phyloP scores from a whole-genome alignment of 2,329 filamentous ascomycete species.

The Pseudovirgaria hyperparasitica region DNA sequence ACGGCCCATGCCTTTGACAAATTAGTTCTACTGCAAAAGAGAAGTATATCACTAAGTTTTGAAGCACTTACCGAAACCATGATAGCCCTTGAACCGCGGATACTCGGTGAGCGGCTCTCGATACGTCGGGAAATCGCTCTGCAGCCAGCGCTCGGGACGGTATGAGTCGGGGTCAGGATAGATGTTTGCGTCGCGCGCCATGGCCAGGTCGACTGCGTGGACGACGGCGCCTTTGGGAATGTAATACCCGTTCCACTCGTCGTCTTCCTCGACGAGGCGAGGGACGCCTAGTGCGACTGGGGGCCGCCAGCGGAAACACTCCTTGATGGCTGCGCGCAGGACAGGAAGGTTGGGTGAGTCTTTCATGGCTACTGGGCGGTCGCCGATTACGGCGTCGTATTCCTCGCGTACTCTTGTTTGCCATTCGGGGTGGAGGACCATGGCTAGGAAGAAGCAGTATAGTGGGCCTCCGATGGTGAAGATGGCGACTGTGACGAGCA shows the following conservation, averaged over 20 bases:
- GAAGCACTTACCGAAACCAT: too few relatives aligned
- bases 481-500: conserved; percentile 26
- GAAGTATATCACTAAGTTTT: too few relatives aligned
- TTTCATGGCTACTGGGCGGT: conserved; percentile 15
- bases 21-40: too few relatives aligned
- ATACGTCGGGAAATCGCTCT: conserved; percentile 50
- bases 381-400: conserved; percentile 16
- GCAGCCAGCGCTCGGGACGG: conserved; percentile 50
- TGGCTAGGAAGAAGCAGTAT: conserved; percentile 24
- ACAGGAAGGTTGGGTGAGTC: conserved; percentile 31
- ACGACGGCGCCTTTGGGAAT: conserved; percentile 34
- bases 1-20: conserved; percentile 52
- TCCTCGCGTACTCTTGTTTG: conserved; percentile 21
- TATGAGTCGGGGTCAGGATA: conserved; percentile 54
- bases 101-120: conserved; percentile 51
- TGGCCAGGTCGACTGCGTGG: conserved; percentile 22
- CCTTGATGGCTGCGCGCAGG: conserved; percentile 35
- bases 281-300: conserved; percentile 36
- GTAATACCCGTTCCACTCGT: conserved; percentile 36
- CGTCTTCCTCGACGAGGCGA: conserved; percentile 39
- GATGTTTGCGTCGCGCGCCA: conserved; percentile 35
- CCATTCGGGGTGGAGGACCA: conserved; percentile 24
- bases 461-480: conserved; percentile 25
- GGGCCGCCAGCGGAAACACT: conserved; percentile 32
- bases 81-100: conserved; percentile 51